phyloP scores from a whole-genome alignment of 2,329 filamentous ascomycete genomes.

The Arachnomyces sp. region DNA sequence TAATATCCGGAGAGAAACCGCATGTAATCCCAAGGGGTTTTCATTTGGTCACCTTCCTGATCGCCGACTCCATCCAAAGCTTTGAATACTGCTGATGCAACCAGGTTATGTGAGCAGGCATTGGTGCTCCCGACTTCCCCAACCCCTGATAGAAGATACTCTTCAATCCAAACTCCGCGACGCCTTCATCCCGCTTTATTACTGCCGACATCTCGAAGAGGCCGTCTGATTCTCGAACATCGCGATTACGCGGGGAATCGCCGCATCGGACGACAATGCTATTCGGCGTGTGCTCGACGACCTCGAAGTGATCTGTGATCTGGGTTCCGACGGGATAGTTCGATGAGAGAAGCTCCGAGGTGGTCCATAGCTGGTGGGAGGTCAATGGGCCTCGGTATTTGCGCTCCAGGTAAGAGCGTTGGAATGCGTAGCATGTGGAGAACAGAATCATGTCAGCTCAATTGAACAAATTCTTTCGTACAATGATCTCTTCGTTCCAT shows the following conservation, averaged over 20 bases:
- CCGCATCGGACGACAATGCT: constrained; percentile 59
- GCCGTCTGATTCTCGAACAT: constrained; percentile 54
- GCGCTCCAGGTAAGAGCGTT: constrained; percentile 51
- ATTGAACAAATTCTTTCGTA: not conserved
- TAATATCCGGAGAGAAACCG: too few species aligned
- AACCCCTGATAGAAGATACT: constrained; percentile 54
- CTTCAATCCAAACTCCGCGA: constrained; percentile 60
- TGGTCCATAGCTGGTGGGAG: constrained; percentile 54
- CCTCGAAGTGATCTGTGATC: constrained; percentile 66
- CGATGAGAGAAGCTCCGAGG: constrained; percentile 46
- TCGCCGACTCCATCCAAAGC: constrained; percentile 48
- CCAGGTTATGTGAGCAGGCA: constrained; percentile 43
- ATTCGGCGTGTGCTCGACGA: constrained; percentile 55
- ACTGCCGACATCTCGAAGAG: constrained; percentile 58
- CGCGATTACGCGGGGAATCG: constrained; percentile 53
- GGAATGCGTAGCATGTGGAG: constrained; percentile 38
- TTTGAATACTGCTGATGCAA: constrained; percentile 51
- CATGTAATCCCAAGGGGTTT: not conserved
- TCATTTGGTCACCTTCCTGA: constrained; percentile 25
- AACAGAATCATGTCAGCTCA: not conserved
- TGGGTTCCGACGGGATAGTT: constrained; percentile 56
- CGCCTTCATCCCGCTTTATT: constrained; percentile 51
- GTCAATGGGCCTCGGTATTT: constrained; percentile 54
- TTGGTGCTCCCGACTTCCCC: constrained; percentile 34
- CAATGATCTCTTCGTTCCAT: not conserved